Evolutionary conservation across 805 yeast genomes (phyloP).

Genomic region (Candida lessepsii): DNA sequence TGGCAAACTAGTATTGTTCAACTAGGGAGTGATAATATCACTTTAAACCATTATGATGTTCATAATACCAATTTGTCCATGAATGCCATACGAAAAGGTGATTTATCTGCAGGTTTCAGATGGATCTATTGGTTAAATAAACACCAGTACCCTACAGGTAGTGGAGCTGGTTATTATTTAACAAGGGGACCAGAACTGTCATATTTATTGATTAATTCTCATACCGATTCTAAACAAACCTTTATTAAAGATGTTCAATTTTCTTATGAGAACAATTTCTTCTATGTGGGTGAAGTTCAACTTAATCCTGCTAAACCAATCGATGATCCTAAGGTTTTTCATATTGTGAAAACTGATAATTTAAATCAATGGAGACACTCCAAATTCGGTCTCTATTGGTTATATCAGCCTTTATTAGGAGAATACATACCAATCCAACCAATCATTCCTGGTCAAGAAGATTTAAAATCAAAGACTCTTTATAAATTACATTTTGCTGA

Average conservation of each 20-base stretch:
- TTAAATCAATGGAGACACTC: slow-evolving; percentile 44
- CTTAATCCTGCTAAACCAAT: slow-evolving; percentile 44
- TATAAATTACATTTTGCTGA: slow-evolving; percentile 49
- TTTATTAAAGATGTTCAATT: slow-evolving; percentile 36
- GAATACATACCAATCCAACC: slow-evolving; percentile 37
- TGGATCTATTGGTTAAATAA: slow-evolving; percentile 28
- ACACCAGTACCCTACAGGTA: slow-evolving; percentile 30
- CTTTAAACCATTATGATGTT: slow-evolving; percentile 29
- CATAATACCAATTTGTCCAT: slow-evolving; percentile 28
- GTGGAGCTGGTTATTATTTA: slow-evolving; percentile 32
- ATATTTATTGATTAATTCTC: slow-evolving; percentile 25
- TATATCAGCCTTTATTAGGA: slow-evolving; percentile 26
- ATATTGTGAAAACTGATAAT: slow-evolving; percentile 54
- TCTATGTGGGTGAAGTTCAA: slow-evolving; percentile 27
- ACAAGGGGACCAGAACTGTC: slow-evolving; percentile 13
- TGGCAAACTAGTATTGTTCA: slow-evolving; percentile 12
- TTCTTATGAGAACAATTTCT: slow-evolving; percentile 39
- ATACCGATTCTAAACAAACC: slow-evolving; percentile 20
- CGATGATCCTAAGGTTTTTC: slow-evolving; percentile 41
- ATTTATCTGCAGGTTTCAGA: slow-evolving; percentile 16
- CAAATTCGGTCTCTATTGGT: slow-evolving; percentile 37
- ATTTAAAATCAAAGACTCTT: slow-evolving; percentile 15
- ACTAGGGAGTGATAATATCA: slow-evolving; percentile 28
- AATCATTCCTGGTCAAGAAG: slow-evolving; percentile 13
- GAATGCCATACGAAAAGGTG: slow-evolving; percentile 23